A percentile compares a stretch with the other conserved stretches of the same genome.
These are phyloP conservation scores for Pneumocystis wakefieldiae DNA, from an alignment of 1,139 yeast genomes.

Conservation along the genomic window DNA sequence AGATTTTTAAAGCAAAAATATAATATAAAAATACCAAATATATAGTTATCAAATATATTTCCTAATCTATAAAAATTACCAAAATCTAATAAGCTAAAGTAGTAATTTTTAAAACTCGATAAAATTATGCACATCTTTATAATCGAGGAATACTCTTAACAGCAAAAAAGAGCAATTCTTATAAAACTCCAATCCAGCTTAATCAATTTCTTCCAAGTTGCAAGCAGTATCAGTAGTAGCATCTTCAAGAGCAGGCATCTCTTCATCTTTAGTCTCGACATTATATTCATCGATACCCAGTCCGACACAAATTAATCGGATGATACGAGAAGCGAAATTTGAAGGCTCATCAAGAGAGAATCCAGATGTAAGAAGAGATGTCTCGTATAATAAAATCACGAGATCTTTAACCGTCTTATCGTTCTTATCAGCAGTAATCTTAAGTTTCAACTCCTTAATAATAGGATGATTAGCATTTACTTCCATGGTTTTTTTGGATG, in stretches of 20 bases:
- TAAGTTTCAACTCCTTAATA: slow-evolving; percentile 86
- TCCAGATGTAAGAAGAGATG: slow-evolving; percentile 97
- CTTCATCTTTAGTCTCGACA: neutral
- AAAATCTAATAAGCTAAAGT: neutral
- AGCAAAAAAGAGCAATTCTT: neutral
- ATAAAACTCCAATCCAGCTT: neutral
- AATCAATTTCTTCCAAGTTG: neutral
- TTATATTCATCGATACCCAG: slow-evolving; percentile 79
- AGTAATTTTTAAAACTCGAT: neutral
- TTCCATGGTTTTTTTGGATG: slow-evolving; percentile 97
- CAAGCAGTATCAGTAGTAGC: neutral
- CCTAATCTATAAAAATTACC: neutral
- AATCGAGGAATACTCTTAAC: neutral
- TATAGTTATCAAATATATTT: neutral
- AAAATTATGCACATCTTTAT: neutral
- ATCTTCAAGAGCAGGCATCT: neutral
- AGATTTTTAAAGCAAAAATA: neutral
- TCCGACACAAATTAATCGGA: slow-evolving; percentile 95
- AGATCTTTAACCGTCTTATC: slow-evolving; percentile 97
- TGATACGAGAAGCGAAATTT: slow-evolving; percentile 92
- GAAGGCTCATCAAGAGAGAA: slow-evolving; percentile 97
- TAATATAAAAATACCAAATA: too few relatives aligned
- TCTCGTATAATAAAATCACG: slow-evolving; percentile 89
- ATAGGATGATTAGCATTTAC: slow-evolving; percentile 94
- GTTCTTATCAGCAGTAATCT: slow-evolving; percentile 90